Percentiles rank a stretch among this genome's conserved stretches.
Conservation (phyloP, 495 filamentous ascomycete genomes). For the Cercophora newfieldiana region DNA sequence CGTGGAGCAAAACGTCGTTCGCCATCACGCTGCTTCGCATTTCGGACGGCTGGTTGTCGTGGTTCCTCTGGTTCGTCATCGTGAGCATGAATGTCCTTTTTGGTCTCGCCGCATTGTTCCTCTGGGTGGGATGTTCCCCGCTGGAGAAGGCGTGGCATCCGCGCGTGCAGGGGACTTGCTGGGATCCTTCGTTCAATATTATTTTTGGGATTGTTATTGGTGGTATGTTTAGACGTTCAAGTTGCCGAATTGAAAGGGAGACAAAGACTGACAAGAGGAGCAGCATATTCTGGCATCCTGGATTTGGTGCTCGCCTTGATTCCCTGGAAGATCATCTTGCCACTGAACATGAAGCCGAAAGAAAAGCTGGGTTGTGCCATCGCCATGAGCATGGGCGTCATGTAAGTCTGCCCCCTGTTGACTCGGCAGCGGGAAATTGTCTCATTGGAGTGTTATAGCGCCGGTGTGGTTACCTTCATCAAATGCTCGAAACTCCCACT, state of each 20-base stretch:
- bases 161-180: constrained; percentile 27
- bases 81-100: constrained; percentile 36
- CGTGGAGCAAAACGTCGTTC: constrained; percentile 35
- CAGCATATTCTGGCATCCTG: constrained; percentile 32
- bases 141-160: constrained; percentile 33
- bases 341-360: constrained; percentile 30
- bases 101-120: constrained; percentile 37
- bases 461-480: constrained; percentile 1
- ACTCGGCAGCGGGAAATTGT: not conserved
- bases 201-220: not conserved
- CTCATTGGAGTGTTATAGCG: not conserved
- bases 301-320: constrained; percentile 34
- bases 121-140: constrained; percentile 38
- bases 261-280: too few species aligned
- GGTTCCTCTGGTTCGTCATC: constrained; percentile 32
- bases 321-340: constrained; percentile 33
- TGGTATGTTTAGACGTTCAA: not conserved
- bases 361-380: constrained; percentile 37
- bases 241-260: not conserved
- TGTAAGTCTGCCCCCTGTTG: constrained; percentile 1
- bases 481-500: not conserved
- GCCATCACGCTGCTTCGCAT: constrained; percentile 26
- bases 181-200: constrained; percentile 18
- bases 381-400: constrained; percentile 39
- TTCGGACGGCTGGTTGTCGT: constrained; percentile 11